Conservation (phyloP, 768 basidiomycete genomes). For the Neoboletus magnificus region DNA sequence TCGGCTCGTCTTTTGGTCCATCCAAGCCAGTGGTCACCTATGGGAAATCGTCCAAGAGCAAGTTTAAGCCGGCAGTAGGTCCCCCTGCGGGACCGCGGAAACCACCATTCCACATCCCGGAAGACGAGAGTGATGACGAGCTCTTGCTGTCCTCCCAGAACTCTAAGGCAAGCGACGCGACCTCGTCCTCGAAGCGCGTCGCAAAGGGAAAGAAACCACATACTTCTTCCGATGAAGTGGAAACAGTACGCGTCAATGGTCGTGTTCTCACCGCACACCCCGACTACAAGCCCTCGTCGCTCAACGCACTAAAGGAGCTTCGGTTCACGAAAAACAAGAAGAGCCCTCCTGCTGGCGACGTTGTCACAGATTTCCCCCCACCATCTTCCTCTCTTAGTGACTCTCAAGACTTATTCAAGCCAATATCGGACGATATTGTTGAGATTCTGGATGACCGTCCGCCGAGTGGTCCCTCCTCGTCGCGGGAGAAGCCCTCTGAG, state of each 20-base stretch:
- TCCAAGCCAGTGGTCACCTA: conserved; percentile 1
- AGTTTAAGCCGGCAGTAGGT: background rate
- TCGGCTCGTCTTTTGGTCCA: conserved; percentile 20
- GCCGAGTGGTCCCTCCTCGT: background rate
- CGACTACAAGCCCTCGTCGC: conserved; percentile 18
- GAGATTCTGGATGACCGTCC: background rate
- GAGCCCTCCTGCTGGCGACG: background rate
- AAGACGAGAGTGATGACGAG: conserved; percentile 29
- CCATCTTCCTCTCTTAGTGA: conserved; percentile 19
- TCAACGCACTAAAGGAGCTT: background rate
- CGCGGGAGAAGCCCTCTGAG: background rate
- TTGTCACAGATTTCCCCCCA: conserved; percentile 8
- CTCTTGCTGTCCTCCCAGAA: conserved; percentile 26
- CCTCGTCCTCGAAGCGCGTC: conserved; percentile 9
- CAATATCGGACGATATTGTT: conserved; percentile 20
- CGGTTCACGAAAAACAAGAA: conserved; percentile 38
- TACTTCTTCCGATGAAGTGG: background rate
- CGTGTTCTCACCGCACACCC: conserved; percentile 22
- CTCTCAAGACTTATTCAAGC: conserved; percentile 24
- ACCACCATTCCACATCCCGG: background rate
- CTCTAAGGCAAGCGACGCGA: conserved; percentile 13
- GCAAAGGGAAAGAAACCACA: conserved; percentile 3
- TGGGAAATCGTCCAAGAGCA: conserved; percentile 7
- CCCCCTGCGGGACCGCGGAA: background rate
- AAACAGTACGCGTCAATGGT: conserved; percentile 16